Evolutionary conservation across 768 basidiomycete species (phyloP), one percentile per base, ranked within the genome.

Genomic region (Amanita fuliginea): DNA sequence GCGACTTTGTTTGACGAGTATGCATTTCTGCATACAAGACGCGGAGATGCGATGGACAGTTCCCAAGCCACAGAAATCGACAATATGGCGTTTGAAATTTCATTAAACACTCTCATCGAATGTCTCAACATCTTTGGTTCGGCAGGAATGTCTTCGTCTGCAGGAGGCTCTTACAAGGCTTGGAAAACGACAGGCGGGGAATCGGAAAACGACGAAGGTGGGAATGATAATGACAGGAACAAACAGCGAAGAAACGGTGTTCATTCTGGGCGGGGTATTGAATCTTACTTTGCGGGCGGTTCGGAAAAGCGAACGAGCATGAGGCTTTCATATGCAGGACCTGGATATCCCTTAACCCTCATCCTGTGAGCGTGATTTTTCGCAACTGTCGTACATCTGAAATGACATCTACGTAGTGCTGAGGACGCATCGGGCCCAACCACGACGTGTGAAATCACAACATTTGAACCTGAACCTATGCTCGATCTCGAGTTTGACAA

Each of bases 61-160:
- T 60, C 64, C 8, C 63, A 62, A 26, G 57, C 56, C 10, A 61
- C 59, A 10, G 55, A 56, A 16, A 51, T 47, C 8, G 64, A 69
- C 19, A 72, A 67, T 47, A 64, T 69, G 2, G 73, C 78, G 0
- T 86, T 97, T 58, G 90, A 94, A 62, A 75, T 99, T 49, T 85
- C 86, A 2, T 76, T 99, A 34, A 77, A 80, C 60, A 83, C 82
- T 3, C 67, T 97, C 45, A 76, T 96, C 53, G 92, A 96, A 55
- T 93, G 89, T 58, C 71, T 99, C 28, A 94, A 95, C 58, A 83
- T 97, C 49, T 97, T 94, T 58, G 94, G 95, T 24, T 87, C 91
- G 9, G 88, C 86, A 1, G 72, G 76, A 10, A 63, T 70, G 34
- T 59, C 65, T 28, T 59, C 62, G 22, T 56, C 55, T 52, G 60